Evolutionary conservation across 352 stramenopile genomes (phyloP).

Genomic region (Elongisporangium prolatum): DNA sequence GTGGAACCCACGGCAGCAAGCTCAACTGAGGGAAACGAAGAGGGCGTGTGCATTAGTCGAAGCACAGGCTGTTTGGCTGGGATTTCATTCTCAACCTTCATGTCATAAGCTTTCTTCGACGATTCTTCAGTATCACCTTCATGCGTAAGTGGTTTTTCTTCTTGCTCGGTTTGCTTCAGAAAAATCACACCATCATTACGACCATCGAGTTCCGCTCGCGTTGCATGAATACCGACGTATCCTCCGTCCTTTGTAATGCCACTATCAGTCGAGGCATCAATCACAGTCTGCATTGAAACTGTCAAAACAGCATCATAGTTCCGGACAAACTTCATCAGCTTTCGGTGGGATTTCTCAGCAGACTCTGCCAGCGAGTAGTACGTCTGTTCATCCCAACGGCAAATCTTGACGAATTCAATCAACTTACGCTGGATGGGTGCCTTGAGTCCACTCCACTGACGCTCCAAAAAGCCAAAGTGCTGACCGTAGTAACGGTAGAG

Average conservation of each 20-base stretch:
- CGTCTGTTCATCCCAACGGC: slow-evolving; percentile 99
- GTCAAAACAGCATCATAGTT: slow-evolving; percentile 87
- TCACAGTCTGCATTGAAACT: slow-evolving; percentile 81
- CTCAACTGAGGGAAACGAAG: neutral
- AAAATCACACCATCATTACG: slow-evolving; percentile 43
- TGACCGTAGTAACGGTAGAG: slow-evolving; percentile 96
- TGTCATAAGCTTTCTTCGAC: slow-evolving; percentile 10
- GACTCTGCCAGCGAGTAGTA: slow-evolving; percentile 99
- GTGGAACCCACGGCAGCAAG: neutral
- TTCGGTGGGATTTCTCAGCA: slow-evolving; percentile 97
- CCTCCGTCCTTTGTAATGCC: slow-evolving; percentile 80
- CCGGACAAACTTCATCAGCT: slow-evolving; percentile 97
- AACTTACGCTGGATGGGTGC: slow-evolving; percentile 96
- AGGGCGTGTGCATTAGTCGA: slow-evolving; percentile 14
- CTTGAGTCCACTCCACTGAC: slow-evolving; percentile 84
- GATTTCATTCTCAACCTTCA: slow-evolving; percentile 7
- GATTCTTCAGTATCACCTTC: slow-evolving; percentile 6
- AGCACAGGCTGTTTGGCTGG: slow-evolving; percentile 11
- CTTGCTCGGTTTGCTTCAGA: slow-evolving; percentile 19
- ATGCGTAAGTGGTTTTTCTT: neutral
- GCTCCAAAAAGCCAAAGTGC: slow-evolving; percentile 78
- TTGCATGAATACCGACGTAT: slow-evolving; percentile 68
- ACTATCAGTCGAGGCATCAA: slow-evolving; percentile 84
- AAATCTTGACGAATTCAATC: slow-evolving; percentile 97
- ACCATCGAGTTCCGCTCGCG: slow-evolving; percentile 54